phyloP scores from a whole-genome alignment of 768 basidiomycete species.

The Amanita inopinata region DNA sequence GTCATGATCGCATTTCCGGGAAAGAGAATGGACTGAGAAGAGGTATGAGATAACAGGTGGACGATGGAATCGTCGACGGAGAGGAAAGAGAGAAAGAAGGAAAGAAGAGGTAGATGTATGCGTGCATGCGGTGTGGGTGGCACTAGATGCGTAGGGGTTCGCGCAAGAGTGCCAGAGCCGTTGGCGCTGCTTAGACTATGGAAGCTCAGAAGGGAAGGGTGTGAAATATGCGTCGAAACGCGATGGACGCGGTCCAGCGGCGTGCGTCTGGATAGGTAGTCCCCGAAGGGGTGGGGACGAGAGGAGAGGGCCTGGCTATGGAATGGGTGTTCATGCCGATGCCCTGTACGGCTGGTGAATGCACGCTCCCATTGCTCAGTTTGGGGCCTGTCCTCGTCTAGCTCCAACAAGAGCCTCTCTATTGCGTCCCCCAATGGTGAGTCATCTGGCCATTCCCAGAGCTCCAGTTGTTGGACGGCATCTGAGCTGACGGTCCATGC shows the following conservation, averaged over 20 bases:
- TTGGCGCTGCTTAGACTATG: slow-evolving; percentile 3
- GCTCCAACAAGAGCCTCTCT: neutral
- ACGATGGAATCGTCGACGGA: slow-evolving; percentile 27
- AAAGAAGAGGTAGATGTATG: slow-evolving; percentile 26
- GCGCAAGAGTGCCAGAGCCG: neutral
- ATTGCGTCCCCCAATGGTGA: neutral
- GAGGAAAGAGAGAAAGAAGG: slow-evolving; percentile 26
- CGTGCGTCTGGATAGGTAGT: neutral
- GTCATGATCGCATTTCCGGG: slow-evolving; percentile 12
- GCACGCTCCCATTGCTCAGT: too few species aligned
- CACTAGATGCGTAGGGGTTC: neutral
- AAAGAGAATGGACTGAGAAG: slow-evolving; percentile 23
- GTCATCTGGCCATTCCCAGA: slow-evolving; percentile 1
- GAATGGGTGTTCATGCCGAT: neutral
- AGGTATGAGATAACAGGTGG: slow-evolving; percentile 24
- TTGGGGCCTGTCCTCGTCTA: neutral
- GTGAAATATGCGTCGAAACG: neutral
- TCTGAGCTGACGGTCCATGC: neutral
- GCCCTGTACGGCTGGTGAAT: neutral
- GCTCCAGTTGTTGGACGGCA: neutral
- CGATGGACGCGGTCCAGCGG: neutral
- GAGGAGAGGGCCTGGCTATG: neutral
- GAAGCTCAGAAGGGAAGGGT: neutral
- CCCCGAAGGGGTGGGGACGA: slow-evolving; percentile 1
- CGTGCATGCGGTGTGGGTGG: slow-evolving; percentile 19